Percentiles rank a stretch among this genome's conserved stretches.
These are phyloP conservation scores for Claviceps sp. DNA, from an alignment of 2,329 filamentous ascomycete species.

Conservation along the genomic window DNA sequence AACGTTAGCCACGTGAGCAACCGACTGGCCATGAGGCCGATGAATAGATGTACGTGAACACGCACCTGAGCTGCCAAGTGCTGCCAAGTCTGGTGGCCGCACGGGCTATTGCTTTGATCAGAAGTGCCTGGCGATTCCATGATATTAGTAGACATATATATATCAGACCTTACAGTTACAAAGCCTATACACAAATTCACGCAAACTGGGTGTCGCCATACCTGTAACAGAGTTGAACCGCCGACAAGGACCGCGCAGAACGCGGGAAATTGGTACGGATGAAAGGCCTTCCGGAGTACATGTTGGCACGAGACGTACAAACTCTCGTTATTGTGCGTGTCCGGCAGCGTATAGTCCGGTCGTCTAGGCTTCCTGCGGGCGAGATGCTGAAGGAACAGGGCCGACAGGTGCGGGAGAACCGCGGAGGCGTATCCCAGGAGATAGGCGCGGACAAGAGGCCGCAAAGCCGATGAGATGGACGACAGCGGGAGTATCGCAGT, in stretches of 20 bases:
- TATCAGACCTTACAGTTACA: too few species aligned
- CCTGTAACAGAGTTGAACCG: slow-evolving; percentile 48
- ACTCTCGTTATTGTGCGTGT: slow-evolving; percentile 14
- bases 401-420: slow-evolving; percentile 42
- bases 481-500: slow-evolving; percentile 11
- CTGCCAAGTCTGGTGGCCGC: slow-evolving; percentile 12
- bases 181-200: neutral
- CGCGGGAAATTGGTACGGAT: slow-evolving; percentile 43
- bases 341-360: slow-evolving; percentile 15
- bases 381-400: slow-evolving; percentile 37
- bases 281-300: slow-evolving; percentile 38
- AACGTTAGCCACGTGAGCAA: too few species aligned
- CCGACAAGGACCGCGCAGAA: slow-evolving; percentile 50
- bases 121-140: slow-evolving; percentile 14
- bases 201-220: slow-evolving; percentile 10
- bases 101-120: slow-evolving; percentile 17
- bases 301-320: slow-evolving; percentile 20
- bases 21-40: too few species aligned
- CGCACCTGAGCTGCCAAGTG: slow-evolving; percentile 16
- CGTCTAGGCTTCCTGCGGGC: slow-evolving; percentile 21
- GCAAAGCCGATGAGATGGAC: slow-evolving; percentile 34
- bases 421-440: slow-evolving; percentile 46
- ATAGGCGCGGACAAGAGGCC: slow-evolving; percentile 46
- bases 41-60: neutral
- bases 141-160: slow-evolving; percentile 5